phyloP scores from a whole-genome alignment of 306 rosid species.

The Vigna mungo region DNA sequence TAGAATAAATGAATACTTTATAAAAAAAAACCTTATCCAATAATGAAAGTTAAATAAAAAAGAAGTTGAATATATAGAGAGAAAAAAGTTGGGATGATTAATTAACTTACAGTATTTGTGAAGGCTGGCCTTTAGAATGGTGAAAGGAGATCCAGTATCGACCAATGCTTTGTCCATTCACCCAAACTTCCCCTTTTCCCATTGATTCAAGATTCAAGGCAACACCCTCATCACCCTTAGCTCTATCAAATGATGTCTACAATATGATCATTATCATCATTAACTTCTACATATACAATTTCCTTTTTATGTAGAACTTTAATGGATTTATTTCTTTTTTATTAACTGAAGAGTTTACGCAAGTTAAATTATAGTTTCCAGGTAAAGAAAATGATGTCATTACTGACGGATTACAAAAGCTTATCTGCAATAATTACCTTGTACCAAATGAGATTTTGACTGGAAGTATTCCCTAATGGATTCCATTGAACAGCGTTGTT shows the following conservation, averaged over 20 bases:
- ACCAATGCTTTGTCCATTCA: constrained; percentile 72
- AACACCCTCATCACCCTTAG: constrained; percentile 54
- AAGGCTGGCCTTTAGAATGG: constrained; percentile 52
- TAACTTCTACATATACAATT: too few relatives aligned
- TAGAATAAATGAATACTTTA: too few relatives aligned
- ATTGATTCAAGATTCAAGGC: constrained; percentile 58
- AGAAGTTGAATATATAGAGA: too few relatives aligned
- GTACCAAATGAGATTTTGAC: constrained; percentile 61
- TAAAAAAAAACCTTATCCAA: too few relatives aligned
- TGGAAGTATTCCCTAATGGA: constrained; percentile 31
- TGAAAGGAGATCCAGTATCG: constrained; percentile 68
- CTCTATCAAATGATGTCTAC: constrained; percentile 58
- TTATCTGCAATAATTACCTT: constrained; percentile 47
- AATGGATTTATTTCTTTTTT: too few relatives aligned
- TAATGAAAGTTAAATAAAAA: too few relatives aligned
- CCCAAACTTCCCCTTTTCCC: constrained; percentile 76
- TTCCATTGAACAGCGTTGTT: constrained; percentile 48
- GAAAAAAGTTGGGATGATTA: too few relatives aligned
- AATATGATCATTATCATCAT: background rate
- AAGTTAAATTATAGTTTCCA: background rate
- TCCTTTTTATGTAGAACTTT: too few relatives aligned
- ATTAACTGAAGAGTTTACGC: too few relatives aligned
- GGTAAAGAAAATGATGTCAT: background rate
- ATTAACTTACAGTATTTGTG: constrained; percentile 59
- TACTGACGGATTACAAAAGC: too few relatives aligned